Conservation (phyloP, 2,329 filamentous ascomycete genomes). For the Nectriaceae sp. region DNA sequence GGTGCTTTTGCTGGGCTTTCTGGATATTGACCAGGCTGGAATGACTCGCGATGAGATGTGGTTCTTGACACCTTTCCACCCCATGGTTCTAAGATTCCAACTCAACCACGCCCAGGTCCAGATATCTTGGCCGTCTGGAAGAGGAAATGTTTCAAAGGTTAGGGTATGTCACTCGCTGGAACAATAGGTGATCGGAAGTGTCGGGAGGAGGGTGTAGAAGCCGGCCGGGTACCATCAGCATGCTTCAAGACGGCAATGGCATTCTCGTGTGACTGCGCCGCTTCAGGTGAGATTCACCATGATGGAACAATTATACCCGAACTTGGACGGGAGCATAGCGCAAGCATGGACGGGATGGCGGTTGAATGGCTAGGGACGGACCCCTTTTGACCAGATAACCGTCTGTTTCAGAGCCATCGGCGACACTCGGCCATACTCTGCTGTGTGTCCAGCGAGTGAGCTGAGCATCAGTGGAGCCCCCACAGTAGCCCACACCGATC, state of each 20-base stretch:
- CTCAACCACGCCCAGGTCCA: background rate
- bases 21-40: slow-evolving; percentile 33
- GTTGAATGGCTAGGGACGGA: background rate
- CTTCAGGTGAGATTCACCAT: background rate
- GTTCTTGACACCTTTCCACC: slow-evolving; percentile 40
- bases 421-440: slow-evolving; percentile 41
- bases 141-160: slow-evolving; percentile 5
- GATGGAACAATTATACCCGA: background rate
- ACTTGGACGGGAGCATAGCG: background rate
- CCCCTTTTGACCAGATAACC: slow-evolving; percentile 24
- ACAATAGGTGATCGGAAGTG: background rate
- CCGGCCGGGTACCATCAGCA: background rate
- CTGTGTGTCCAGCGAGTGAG: slow-evolving; percentile 29
- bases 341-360: background rate
- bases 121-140: slow-evolving; percentile 3
- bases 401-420: slow-evolving; percentile 38
- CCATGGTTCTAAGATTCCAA: slow-evolving; percentile 33
- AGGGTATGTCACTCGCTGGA: slow-evolving; percentile 1
- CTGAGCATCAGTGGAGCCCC: slow-evolving; percentile 35
- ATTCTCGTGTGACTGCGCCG: background rate
- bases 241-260: background rate
- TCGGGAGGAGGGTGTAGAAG: background rate
- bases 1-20: slow-evolving; percentile 26
- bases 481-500: slow-evolving; percentile 25
- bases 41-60: slow-evolving; percentile 37